Percentiles rank a stretch among this genome's conserved stretches.
Conservation (phyloP, 1,284 basidiomycete species). For the Taiwanofungus camphoratus region DNA sequence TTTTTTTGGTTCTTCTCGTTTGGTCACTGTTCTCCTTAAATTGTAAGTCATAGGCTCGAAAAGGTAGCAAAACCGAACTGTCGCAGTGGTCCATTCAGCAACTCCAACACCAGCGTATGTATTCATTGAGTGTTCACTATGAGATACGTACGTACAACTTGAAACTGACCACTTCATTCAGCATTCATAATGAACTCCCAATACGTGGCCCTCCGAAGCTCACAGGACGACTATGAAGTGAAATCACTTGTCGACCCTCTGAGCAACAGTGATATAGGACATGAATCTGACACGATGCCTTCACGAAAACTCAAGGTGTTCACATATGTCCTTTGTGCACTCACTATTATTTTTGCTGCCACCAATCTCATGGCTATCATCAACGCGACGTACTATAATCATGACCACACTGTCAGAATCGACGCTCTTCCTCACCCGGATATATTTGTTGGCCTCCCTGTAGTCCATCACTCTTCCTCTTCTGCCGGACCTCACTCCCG, state of each 20-base stretch:
- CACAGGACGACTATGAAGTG: background rate
- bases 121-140: too few relatives aligned
- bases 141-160: too few relatives aligned
- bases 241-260: background rate
- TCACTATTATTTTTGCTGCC: background rate
- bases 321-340: background rate
- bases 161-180: background rate
- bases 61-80: too few relatives aligned
- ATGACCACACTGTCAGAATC: background rate
- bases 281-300: background rate
- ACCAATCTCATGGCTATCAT: background rate
- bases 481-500: too few relatives aligned
- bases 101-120: too few relatives aligned
- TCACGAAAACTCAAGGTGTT: background rate
- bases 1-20: too few relatives aligned
- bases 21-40: too few relatives aligned
- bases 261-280: background rate
- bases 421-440: background rate
- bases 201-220: background rate
- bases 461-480: background rate
- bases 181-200: background rate
- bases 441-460: constrained; percentile 2
- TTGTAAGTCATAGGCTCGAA: too few relatives aligned
- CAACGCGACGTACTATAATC: background rate
- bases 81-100: too few relatives aligned